Evolutionary conservation across 1,139 yeast genomes (phyloP).

Genomic region (Lizanozyma gosingica): DNA sequence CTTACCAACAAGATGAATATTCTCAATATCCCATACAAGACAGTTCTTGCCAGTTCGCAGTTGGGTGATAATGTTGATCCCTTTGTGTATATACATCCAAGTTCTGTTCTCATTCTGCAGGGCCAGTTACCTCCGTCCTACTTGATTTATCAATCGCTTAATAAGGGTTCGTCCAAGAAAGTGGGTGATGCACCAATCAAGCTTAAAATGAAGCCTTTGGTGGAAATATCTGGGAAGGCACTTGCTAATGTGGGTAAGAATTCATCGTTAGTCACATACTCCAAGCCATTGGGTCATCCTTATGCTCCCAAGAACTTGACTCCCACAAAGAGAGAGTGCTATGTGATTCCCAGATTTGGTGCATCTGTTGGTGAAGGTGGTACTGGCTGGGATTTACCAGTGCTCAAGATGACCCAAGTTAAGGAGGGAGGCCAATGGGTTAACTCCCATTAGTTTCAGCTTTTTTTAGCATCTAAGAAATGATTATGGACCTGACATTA

Average conservation of each 20-base stretch:
- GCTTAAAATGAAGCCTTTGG: constrained; percentile 66
- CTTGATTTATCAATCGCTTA: constrained; percentile 60
- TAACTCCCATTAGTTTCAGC: too few species aligned
- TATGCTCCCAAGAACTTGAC: constrained; percentile 67
- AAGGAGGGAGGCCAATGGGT: constrained; percentile 56
- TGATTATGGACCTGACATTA: too few species aligned
- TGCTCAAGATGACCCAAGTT: constrained; percentile 64
- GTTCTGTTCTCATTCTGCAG: constrained; percentile 46
- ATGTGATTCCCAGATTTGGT: constrained; percentile 87
- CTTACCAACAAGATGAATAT: constrained; percentile 52
- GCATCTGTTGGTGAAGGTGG: constrained; percentile 78
- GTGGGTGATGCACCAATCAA: constrained; percentile 24
- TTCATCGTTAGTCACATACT: constrained; percentile 68
- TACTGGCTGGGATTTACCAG: constrained; percentile 90
- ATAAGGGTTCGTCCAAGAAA: constrained; percentile 31
- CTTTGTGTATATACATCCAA: constrained; percentile 68
- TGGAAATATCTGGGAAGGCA: constrained; percentile 68
- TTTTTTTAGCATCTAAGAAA: too few species aligned
- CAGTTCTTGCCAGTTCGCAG: constrained; percentile 48
- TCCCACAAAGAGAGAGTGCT: constrained; percentile 68
- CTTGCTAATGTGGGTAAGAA: constrained; percentile 68
- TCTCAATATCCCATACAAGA: constrained; percentile 62
- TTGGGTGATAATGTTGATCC: constrained; percentile 37
- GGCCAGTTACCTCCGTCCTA: constrained; percentile 71
- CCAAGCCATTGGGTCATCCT: constrained; percentile 89